These are phyloP conservation scores for Fusarium burgessii DNA, from an alignment of 2,329 filamentous ascomycete species.

Conservation along the genomic window DNA sequence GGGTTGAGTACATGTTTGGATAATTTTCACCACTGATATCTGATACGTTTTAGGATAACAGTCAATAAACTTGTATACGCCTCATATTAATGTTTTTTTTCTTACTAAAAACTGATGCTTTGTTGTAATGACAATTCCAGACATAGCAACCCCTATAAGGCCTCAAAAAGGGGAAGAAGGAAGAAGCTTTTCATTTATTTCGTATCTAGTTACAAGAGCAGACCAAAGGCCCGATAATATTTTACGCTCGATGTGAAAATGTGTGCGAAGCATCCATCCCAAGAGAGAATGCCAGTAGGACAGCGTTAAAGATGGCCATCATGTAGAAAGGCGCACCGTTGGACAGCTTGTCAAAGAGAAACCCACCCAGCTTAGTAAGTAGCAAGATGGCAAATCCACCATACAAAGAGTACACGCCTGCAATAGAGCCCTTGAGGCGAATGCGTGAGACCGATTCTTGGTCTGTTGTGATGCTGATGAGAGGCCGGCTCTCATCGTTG, in stretches of 20 bases:
- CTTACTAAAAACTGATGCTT: not conserved
- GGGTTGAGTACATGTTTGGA: constrained; percentile 14
- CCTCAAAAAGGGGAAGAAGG: not conserved
- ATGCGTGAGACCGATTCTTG: constrained; percentile 60
- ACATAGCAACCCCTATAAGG: not conserved
- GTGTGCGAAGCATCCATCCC: constrained; percentile 61
- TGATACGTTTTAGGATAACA: not conserved
- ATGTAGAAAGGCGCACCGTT: constrained; percentile 90
- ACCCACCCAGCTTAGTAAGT: constrained; percentile 90
- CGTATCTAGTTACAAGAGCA: constrained; percentile 15
- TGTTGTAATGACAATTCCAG: not conserved
- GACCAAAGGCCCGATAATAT: not conserved
- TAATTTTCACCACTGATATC: not conserved
- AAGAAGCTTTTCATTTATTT: constrained; percentile 37
- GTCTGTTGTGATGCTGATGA: constrained; percentile 51
- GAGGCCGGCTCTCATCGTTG: constrained; percentile 54
- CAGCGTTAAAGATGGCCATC: constrained; percentile 88
- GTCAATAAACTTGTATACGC: not conserved
- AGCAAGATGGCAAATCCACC: constrained; percentile 91
- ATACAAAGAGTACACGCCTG: constrained; percentile 91
- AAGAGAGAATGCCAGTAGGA: constrained; percentile 71
- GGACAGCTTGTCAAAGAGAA: constrained; percentile 81
- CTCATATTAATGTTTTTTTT: not conserved
- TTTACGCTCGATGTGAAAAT: constrained; percentile 46
- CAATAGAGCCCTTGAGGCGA: constrained; percentile 89